These are phyloP conservation scores for Colletotrichum eremochloae DNA, from an alignment of 2,329 filamentous ascomycete genomes.

Conservation along the genomic window DNA sequence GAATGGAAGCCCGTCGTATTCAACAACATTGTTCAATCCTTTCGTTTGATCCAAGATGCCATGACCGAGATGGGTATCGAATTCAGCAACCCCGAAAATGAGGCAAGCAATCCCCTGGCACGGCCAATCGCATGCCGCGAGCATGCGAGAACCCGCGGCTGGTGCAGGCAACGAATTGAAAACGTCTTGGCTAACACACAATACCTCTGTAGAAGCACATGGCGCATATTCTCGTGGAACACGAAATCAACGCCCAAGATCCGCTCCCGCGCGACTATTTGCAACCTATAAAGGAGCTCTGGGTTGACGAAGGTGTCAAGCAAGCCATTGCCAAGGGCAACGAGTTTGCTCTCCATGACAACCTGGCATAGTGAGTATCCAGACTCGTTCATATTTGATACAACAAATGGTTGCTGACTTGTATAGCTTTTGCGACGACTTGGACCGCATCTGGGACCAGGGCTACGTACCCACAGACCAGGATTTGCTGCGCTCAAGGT, in stretches of 20 bases:
- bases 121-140: constrained; percentile 36
- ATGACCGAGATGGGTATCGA: constrained; percentile 88
- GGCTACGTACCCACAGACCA: constrained; percentile 93
- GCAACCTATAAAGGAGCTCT: constrained; percentile 85
- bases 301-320: constrained; percentile 87
- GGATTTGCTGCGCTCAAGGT: constrained; percentile 89
- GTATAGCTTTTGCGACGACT: constrained; percentile 82
- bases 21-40: constrained; percentile 92
- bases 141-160: neutral
- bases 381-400: neutral
- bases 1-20: constrained; percentile 97
- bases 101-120: constrained; percentile 67
- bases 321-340: constrained; percentile 93
- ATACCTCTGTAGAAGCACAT: constrained; percentile 75
- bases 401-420: constrained; percentile 15
- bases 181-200: constrained; percentile 45
- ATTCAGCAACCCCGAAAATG: constrained; percentile 83
- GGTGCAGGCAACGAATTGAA: constrained; percentile 10
- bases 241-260: constrained; percentile 87
- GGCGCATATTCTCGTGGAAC: constrained; percentile 80
- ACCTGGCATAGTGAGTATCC: constrained; percentile 84
- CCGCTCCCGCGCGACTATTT: constrained; percentile 83
- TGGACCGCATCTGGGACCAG: constrained; percentile 80
- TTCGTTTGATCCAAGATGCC: constrained; percentile 89
- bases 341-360: constrained; percentile 96